A percentile compares a stretch with the other conserved stretches of the same genome.
These are phyloP conservation scores for Dictyophora rubrovolvata DNA, from an alignment of 768 basidiomycete species.

Conservation along the genomic window DNA sequence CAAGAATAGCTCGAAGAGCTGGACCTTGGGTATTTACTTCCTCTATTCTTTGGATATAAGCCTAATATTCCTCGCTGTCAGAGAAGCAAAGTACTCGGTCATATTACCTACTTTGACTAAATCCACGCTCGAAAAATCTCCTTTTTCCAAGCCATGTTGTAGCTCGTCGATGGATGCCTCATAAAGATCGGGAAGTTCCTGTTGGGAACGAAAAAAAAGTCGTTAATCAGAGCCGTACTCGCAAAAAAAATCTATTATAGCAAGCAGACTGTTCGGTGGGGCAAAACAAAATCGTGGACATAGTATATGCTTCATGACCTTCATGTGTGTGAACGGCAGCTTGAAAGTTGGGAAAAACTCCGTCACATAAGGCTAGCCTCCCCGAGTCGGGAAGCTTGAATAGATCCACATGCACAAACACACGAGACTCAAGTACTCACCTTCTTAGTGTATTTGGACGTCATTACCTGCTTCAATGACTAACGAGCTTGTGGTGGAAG, in stretches of 20 bases:
- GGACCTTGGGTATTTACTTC: constrained; percentile 34
- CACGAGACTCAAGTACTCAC: too few species aligned
- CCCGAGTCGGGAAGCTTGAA: too few species aligned
- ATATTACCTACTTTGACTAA: constrained; percentile 24
- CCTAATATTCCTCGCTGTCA: constrained; percentile 16
- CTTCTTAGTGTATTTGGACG: too few species aligned
- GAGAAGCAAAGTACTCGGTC: not conserved
- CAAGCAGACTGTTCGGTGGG: too few species aligned
- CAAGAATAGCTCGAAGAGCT: constrained; percentile 29
- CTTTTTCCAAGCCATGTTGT: constrained; percentile 26
- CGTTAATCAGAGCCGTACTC: too few species aligned
- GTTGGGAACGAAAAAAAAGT: not conserved
- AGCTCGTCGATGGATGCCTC: constrained; percentile 31
- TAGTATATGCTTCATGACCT: not conserved
- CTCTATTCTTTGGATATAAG: constrained; percentile 32
- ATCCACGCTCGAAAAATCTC: constrained; percentile 31
- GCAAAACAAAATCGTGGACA: not conserved
- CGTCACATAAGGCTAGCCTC: too few species aligned
- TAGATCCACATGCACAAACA: too few species aligned
- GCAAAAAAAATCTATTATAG: too few species aligned
- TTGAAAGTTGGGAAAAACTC: too few species aligned
- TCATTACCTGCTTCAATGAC: too few species aligned
- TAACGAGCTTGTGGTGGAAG: too few species aligned
- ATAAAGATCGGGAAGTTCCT: constrained; percentile 29
- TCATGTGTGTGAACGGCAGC: too few species aligned